phyloP scores from a whole-genome alignment of 352 stramenopile species.

The Phytophthora hybrid region DNA sequence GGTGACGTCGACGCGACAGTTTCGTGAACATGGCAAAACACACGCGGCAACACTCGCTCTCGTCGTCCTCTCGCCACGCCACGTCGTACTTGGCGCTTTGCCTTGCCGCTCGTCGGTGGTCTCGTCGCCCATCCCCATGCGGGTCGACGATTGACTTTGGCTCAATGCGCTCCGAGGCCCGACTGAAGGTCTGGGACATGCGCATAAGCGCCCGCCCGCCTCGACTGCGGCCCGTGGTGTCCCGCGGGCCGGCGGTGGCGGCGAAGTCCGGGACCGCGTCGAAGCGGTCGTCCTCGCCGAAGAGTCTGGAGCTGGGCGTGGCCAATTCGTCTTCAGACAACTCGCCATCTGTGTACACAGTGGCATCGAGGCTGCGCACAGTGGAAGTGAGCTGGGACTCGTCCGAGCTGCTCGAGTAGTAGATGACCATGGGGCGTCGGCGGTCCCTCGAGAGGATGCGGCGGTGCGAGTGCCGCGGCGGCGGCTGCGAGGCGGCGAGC shows the following conservation, averaged over 20 bases:
- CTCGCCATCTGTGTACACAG: conserved; percentile 37
- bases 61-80: conserved; percentile 68
- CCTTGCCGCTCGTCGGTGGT: conserved; percentile 25
- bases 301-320: conserved; percentile 7
- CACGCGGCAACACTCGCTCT: conserved; percentile 68
- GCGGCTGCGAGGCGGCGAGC: conserved; percentile 32
- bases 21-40: conserved; percentile 81
- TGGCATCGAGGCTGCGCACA: conserved; percentile 16
- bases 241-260: conserved; percentile 36
- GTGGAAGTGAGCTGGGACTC: conserved; percentile 10
- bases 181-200: conserved; percentile 41
- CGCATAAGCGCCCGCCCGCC: conserved; percentile 20
- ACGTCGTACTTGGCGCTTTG: conserved; percentile 79
- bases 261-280: conserved; percentile 33
- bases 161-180: conserved; percentile 44
- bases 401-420: conserved; percentile 34
- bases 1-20: conserved; percentile 78
- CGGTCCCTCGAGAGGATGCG: conserved; percentile 35
- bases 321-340: conserved; percentile 43
- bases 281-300: conserved; percentile 25
- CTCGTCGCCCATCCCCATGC: not conserved
- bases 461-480: conserved; percentile 33
- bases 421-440: conserved; percentile 46
- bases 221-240: conserved; percentile 22
- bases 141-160: not conserved